These are phyloP conservation scores for Tulasnella sp. DNA, from an alignment of 768 basidiomycete species.

Conservation along the genomic window DNA sequence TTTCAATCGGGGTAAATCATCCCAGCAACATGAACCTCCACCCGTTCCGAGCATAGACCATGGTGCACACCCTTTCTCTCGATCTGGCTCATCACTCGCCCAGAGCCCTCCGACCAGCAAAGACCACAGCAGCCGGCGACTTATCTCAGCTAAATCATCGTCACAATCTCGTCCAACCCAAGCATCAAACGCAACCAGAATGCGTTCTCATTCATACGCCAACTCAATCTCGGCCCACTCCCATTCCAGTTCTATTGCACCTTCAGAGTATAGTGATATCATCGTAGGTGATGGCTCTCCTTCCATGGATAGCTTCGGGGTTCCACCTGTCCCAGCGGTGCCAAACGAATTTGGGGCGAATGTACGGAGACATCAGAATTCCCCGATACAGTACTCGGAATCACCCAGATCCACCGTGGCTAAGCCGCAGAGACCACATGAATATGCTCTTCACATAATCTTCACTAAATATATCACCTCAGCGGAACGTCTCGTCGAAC, in stretches of 20 bases:
- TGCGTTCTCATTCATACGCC: slow-evolving; percentile 1
- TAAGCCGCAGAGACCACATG: slow-evolving; percentile 23
- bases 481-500: slow-evolving; percentile 68
- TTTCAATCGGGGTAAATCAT: slow-evolving; percentile 52
- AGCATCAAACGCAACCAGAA: not conserved
- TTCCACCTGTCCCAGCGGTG: slow-evolving; percentile 68
- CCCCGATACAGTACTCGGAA: slow-evolving; percentile 30
- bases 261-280: too few relatives aligned
- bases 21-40: slow-evolving; percentile 37
- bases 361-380: slow-evolving; percentile 23
- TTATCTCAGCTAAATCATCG: not conserved
- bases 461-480: slow-evolving; percentile 75
- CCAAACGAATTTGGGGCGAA: slow-evolving; percentile 52
- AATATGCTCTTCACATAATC: slow-evolving; percentile 77
- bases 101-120: slow-evolving; percentile 22
- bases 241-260: slow-evolving; percentile 49
- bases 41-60: slow-evolving; percentile 65
- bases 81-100: slow-evolving; percentile 62
- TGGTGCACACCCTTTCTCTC: slow-evolving; percentile 59
- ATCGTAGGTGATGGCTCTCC: too few relatives aligned
- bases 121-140: not conserved
- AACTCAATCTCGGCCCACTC: slow-evolving; percentile 51
- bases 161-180: not conserved
- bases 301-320: slow-evolving; percentile 23
- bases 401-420: slow-evolving; percentile 33